These are phyloP conservation scores for Corylus heterophylla DNA, from an alignment of 306 rosid species.

Conservation along the genomic window DNA sequence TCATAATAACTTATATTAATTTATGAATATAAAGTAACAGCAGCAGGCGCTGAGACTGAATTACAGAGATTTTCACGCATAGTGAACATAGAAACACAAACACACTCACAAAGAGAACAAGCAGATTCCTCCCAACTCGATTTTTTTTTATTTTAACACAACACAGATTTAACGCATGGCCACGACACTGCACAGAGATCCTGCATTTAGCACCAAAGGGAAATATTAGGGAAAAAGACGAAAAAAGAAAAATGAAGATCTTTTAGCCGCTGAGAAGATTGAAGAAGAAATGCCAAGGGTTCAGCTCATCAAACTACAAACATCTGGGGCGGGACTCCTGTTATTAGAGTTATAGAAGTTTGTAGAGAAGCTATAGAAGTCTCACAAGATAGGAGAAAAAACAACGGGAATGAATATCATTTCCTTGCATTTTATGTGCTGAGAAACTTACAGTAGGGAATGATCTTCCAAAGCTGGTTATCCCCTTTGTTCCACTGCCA, in stretches of 20 bases:
- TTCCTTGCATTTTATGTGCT: background rate
- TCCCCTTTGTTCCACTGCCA: conserved; percentile 83
- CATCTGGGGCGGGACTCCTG: background rate
- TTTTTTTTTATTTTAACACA: background rate
- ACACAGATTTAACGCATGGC: background rate
- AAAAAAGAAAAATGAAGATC: background rate
- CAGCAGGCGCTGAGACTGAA: background rate
- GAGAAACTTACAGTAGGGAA: conserved; percentile 64
- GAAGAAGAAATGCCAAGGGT: background rate
- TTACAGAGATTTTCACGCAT: background rate
- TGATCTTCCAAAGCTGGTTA: conserved; percentile 78
- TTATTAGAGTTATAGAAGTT: background rate
- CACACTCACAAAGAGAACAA: background rate
- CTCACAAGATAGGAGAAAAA: background rate
- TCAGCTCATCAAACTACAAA: conserved; percentile 7
- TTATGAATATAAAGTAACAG: background rate
- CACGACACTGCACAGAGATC: background rate
- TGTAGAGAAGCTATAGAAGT: background rate
- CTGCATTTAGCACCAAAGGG: background rate
- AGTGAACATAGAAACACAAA: background rate
- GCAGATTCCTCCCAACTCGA: background rate
- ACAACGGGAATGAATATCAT: background rate
- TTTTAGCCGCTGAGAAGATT: background rate
- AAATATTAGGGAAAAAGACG: background rate
- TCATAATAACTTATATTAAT: background rate